Evolutionary conservation across 2,329 filamentous ascomycete genomes (phyloP), one percentile per base, ranked within the genome.

Genomic region (Aspergillus sp.): DNA sequence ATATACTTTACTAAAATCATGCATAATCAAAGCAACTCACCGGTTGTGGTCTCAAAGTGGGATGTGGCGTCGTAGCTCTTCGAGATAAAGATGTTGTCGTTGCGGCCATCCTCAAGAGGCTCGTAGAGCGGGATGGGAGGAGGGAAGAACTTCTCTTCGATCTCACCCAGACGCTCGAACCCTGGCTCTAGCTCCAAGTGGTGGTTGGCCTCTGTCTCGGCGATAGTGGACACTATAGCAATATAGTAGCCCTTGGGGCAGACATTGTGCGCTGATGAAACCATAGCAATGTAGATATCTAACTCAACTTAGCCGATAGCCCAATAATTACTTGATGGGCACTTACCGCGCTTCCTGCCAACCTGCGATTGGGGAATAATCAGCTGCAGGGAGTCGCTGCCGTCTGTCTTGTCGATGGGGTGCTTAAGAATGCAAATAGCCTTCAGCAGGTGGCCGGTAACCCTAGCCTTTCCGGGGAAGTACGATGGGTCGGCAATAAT

Each of bases 221-320:
- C 92, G 74, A 99, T 97, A 63, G 95, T 99, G 52, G 93, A 97
- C 68, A 99, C 94, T 64, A 98, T 99, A 72, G 95, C 95, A 71
- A 99, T 92, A 84, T 96, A 99, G 87, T 97, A 98, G 64, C 94
- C 94, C 86, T 97, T 96, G 72, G 96, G 95, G 83, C 94, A 98
- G 71, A 99, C 96, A 73, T 96, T 98, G 84, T 99, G 96, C 43
- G 93, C 92, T 45, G 92, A 92, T 1, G 93, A 97, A 62, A 99
- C 93, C 77, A 95, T 91, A 60, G 95, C 94, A 75, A 99, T 90
- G 85, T 99, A 99, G 74, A 99, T 93, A 75, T 98, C 92, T 95
- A 52, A 66, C 7, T 50, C 19, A 41, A 13, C 57, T 74, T 25
- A 76, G 71, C 34, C 17, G 31, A 23, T 22, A 38, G 9, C 8